These are phyloP conservation scores for Diplosphaera chodatii DNA, from an alignment of 139 green algal genomes.

Conservation along the genomic window DNA sequence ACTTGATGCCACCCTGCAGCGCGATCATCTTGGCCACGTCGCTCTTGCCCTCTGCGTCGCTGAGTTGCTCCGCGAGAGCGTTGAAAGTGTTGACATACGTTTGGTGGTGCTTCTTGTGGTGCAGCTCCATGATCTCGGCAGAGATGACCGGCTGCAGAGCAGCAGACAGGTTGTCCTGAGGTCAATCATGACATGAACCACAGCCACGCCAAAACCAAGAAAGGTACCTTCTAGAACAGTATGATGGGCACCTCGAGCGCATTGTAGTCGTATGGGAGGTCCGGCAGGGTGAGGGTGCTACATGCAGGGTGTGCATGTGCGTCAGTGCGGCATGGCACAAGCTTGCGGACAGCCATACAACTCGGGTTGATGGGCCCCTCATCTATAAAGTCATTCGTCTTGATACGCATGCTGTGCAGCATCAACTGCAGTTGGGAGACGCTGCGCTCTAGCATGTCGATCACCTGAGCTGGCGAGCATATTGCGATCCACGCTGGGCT, in stretches of 20 bases:
- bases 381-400: no score
- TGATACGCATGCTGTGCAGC: no score
- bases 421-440: no score
- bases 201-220: no score
- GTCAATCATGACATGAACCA: no score
- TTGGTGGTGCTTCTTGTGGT: conserved; percentile 92
- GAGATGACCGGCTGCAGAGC: conserved; percentile 89
- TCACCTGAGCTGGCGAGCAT: not conserved
- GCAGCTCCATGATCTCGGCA: conserved; percentile 95
- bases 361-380: no score
- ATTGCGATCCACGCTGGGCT: not conserved
- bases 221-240: no score
- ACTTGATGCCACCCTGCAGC: conserved; percentile 86
- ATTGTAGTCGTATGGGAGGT: conserved; percentile 81
- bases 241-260: no score
- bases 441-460: no score
- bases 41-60: conserved; percentile 60
- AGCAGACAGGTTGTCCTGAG: no score
- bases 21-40: conserved; percentile 74
- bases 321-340: no score
- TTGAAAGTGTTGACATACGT: conserved; percentile 88
- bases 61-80: conserved; percentile 68
- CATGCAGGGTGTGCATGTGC: not conserved
- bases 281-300: conserved; percentile 59
- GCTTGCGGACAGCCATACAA: no score